Conservation (phyloP, 2,329 filamentous ascomycete species). For the Cadophora malorum region DNA sequence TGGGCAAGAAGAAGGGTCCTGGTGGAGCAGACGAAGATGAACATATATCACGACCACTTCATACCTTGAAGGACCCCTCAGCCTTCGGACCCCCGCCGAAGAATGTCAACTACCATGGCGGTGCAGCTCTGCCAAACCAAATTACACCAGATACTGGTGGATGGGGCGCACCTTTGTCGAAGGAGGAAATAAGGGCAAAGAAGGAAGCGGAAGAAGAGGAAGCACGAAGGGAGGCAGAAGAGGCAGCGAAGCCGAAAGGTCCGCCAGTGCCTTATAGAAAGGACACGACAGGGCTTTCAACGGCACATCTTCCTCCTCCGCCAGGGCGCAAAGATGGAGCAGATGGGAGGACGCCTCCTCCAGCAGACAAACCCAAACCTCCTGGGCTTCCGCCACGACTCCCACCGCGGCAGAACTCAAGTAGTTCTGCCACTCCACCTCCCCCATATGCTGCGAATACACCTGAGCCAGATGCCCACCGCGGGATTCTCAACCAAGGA, state of each 20-base stretch:
- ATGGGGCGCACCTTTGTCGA: conserved; percentile 52
- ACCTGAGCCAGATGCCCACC: conserved; percentile 42
- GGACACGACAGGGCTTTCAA: conserved; percentile 66
- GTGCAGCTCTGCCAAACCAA: conserved; percentile 40
- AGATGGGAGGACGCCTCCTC: conserved; percentile 37
- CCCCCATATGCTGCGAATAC: conserved; percentile 43
- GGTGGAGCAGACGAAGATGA: conserved; percentile 34
- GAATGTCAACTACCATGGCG: conserved; percentile 47
- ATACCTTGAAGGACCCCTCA: conserved; percentile 66
- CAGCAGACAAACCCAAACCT: conserved; percentile 41
- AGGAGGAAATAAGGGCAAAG: conserved; percentile 42
- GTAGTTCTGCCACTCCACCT: conserved; percentile 46
- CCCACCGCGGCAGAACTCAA: conserved; percentile 53
- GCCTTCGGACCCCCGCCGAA: conserved; percentile 73
- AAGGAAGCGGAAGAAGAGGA: conserved; percentile 44
- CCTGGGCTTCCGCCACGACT: conserved; percentile 63
- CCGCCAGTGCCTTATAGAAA: conserved; percentile 66
- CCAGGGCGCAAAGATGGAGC: conserved; percentile 53
- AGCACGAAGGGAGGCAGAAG: conserved; percentile 40
- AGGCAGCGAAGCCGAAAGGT: conserved; percentile 41
- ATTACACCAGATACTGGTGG: conserved; percentile 47
- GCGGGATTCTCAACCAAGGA: conserved; percentile 47
- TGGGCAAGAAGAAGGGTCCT: conserved; percentile 45
- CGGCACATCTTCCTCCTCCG: conserved; percentile 64
- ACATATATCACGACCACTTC: conserved; percentile 55